Evolutionary conservation across 805 yeast genomes (phyloP).

Genomic region (Kodamaea leandrae): DNA sequence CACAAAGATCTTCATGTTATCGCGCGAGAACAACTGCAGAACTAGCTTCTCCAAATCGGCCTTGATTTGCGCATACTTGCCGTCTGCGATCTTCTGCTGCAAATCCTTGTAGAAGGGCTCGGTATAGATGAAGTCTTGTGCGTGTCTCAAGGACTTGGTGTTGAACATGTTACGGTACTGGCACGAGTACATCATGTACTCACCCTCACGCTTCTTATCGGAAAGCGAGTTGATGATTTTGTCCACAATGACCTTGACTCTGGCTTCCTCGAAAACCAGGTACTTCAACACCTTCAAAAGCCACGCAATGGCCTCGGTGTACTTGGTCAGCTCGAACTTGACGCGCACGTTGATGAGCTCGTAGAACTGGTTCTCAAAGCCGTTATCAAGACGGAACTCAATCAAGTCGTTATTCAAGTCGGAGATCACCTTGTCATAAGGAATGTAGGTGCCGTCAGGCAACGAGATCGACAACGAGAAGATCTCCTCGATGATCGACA

Average conservation of each 20-base stretch:
- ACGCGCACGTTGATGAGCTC: conserved; percentile 66
- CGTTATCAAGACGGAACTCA: conserved; percentile 52
- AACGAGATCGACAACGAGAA: conserved; percentile 69
- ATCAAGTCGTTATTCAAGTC: conserved; percentile 72
- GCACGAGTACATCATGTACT: conserved; percentile 63
- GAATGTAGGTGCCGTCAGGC: conserved; percentile 56
- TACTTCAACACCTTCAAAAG: conserved; percentile 59
- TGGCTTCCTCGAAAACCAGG: conserved; percentile 66
- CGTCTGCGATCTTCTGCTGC: conserved; percentile 51
- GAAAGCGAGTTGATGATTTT: conserved; percentile 59
- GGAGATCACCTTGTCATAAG: conserved; percentile 76
- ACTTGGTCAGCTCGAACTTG: conserved; percentile 60
- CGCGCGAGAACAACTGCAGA: conserved; percentile 48
- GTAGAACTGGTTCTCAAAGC: conserved; percentile 57
- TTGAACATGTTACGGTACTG: conserved; percentile 51
- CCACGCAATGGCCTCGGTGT: conserved; percentile 74
- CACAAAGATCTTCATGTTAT: conserved; percentile 65
- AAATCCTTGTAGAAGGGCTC: conserved; percentile 52
- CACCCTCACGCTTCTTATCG: conserved; percentile 62
- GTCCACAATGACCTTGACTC: conserved; percentile 66
- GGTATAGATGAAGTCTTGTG: conserved; percentile 61
- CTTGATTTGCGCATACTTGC: conserved; percentile 47
- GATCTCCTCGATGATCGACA: conserved; percentile 61
- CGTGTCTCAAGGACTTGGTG: conserved; percentile 60
- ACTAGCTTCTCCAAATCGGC: conserved; percentile 52